Base-by-base conservation (phyloP, 345 rosid species). In the Citrus cavaleriei region DNA sequence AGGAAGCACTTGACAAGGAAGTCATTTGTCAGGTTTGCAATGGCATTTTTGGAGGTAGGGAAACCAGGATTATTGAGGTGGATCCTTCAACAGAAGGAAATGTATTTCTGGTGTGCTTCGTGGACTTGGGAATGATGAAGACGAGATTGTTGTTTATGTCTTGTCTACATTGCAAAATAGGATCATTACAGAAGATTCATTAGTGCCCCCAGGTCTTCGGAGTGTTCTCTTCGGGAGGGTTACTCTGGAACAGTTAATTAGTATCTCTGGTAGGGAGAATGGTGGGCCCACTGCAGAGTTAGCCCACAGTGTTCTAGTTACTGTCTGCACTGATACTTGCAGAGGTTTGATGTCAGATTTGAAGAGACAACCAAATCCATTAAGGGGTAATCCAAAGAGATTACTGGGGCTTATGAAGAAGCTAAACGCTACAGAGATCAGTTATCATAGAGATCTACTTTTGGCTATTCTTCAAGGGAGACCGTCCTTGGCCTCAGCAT, bases 161-260 rank as follows among this genome's bases (percentile, higher is more conserved):
- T 81, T 95, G 79, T 90, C 91, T 69, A 88, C 94, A 1, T 84
- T 95, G 86, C 86, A 78, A 35, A 85, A 88, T 68, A 91, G 84
- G 82, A 81, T 96, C 75, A 91, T 96, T 67, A 86, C 85, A 21
- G 88, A 86, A 81, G 91, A 89, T 83, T 96, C 99, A 68, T 79
- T 88, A 82, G 86, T 96, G 79, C 89, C 88, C 49, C 97, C 99
- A 10, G 84, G 88, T 80, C 87, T 94, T 38, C 88, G 97, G 74
- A 94, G 99, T 83, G 98, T 90, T 81, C 93, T 96, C 70, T 96
- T 96, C 81, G 98, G 99, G 61, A 89, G 86, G 61, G 87, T 85
- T 82, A 87, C 94, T 62, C 86, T 96, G 84, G 94, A 91, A 81
- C 92, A 90, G 81, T 85, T 96, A 77, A 88, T 81, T 37, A 82